Evolutionary conservation across 805 yeast species (phyloP).

Genomic region (Teunomyces lycoperdinae): DNA sequence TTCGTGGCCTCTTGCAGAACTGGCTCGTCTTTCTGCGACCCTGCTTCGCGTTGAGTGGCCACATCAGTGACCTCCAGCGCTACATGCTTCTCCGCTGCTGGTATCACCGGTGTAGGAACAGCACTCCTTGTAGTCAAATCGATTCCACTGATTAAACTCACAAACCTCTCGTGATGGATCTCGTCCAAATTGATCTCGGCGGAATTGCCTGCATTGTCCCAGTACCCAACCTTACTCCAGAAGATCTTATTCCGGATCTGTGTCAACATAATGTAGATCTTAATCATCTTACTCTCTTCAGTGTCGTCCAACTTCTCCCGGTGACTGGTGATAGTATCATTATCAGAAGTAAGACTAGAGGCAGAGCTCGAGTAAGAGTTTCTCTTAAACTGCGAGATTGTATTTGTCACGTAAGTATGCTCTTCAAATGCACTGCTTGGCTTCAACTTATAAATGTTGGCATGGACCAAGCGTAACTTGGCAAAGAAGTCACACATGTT

Average conservation of each 20-base stretch:
- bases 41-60: background rate
- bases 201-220: conserved; percentile 52
- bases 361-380: background rate
- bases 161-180: conserved; percentile 11
- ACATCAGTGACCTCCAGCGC: background rate
- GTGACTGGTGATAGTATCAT: background rate
- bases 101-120: conserved; percentile 3
- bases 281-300: conserved; percentile 36
- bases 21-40: background rate
- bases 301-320: conserved; percentile 11
- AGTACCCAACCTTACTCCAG: conserved; percentile 81
- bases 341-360: background rate
- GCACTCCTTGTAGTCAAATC: background rate
- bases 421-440: conserved; percentile 27
- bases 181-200: conserved; percentile 17
- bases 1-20: background rate
- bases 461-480: conserved; percentile 60
- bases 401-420: conserved; percentile 13
- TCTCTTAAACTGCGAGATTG: conserved; percentile 28
- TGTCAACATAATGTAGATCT: conserved; percentile 50
- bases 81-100: background rate
- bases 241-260: conserved; percentile 70
- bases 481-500: conserved; percentile 82
- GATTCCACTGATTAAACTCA: conserved; percentile 4
- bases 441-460: conserved; percentile 56